These are phyloP conservation scores for Sporothrix variecibatus DNA, from an alignment of 2,329 filamentous ascomycete species.

Conservation along the genomic window DNA sequence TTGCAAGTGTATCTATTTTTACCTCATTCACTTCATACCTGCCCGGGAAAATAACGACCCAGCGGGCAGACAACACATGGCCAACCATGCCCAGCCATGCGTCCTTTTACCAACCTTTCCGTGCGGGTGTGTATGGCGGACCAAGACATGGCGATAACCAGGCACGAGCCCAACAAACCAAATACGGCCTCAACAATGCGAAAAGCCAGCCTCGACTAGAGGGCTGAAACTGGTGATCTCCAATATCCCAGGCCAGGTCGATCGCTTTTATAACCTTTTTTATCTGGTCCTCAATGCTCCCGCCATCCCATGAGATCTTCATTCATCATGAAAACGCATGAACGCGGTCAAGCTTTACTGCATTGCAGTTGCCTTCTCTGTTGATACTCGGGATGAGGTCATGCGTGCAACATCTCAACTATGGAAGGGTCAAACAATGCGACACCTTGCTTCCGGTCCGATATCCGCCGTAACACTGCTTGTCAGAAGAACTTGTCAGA, in stretches of 20 bases:
- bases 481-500: not conserved
- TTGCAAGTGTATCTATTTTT: conserved; percentile 9
- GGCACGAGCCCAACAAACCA: not conserved
- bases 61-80: not conserved
- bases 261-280: not conserved
- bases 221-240: conserved; percentile 9
- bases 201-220: not conserved
- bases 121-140: not conserved
- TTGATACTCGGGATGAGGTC: not conserved
- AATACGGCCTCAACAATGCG: not conserved
- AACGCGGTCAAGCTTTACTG: not conserved
- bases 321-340: not conserved
- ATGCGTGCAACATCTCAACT: not conserved
- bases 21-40: not conserved
- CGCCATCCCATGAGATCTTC: not conserved
- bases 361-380: not conserved
- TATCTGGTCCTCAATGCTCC: not conserved
- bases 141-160: not conserved
- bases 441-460: not conserved
- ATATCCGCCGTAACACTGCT: not conserved
- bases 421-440: not conserved
- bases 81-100: not conserved
- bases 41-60: not conserved
- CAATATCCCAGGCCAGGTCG: not conserved
- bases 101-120: not conserved